These are phyloP conservation scores for Ogataea neopini DNA, from an alignment of 805 yeast genomes.

Conservation along the genomic window DNA sequence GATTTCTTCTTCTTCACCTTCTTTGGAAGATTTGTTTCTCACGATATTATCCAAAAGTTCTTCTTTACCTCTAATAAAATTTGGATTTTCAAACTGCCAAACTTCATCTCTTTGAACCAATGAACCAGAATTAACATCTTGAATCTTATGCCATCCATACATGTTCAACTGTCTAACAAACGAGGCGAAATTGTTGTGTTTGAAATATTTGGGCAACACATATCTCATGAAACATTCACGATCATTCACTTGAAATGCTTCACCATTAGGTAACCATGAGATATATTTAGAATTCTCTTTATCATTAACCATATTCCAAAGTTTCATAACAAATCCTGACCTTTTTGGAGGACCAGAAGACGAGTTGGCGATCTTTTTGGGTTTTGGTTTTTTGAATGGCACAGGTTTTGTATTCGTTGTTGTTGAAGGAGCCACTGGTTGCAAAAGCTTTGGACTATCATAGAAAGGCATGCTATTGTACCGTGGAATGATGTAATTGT, in stretches of 20 bases:
- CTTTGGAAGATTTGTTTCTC: slow-evolving; percentile 60
- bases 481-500: slow-evolving; percentile 15
- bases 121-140: slow-evolving; percentile 82
- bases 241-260: slow-evolving; percentile 79
- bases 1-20: slow-evolving; percentile 43
- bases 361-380: slow-evolving; percentile 21
- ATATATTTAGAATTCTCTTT: slow-evolving; percentile 66
- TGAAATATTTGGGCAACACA: slow-evolving; percentile 88
- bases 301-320: slow-evolving; percentile 96
- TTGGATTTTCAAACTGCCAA: slow-evolving; percentile 86
- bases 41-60: slow-evolving; percentile 84
- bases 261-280: slow-evolving; percentile 84
- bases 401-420: slow-evolving; percentile 6
- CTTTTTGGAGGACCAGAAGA: slow-evolving; percentile 45
- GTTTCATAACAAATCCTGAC: slow-evolving; percentile 90
- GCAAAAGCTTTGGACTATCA: slow-evolving; percentile 12
- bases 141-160: slow-evolving; percentile 99
- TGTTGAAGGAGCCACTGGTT: not conserved
- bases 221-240: slow-evolving; percentile 82
- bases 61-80: slow-evolving; percentile 74
- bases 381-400: slow-evolving; percentile 29
- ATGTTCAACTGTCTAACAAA: slow-evolving; percentile 95
- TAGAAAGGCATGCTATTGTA: slow-evolving; percentile 19
- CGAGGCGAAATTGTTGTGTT: slow-evolving; percentile 92
- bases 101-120: slow-evolving; percentile 68